Conservation (phyloP, 306 rosid genomes). For the Sicyos baderoa region DNA sequence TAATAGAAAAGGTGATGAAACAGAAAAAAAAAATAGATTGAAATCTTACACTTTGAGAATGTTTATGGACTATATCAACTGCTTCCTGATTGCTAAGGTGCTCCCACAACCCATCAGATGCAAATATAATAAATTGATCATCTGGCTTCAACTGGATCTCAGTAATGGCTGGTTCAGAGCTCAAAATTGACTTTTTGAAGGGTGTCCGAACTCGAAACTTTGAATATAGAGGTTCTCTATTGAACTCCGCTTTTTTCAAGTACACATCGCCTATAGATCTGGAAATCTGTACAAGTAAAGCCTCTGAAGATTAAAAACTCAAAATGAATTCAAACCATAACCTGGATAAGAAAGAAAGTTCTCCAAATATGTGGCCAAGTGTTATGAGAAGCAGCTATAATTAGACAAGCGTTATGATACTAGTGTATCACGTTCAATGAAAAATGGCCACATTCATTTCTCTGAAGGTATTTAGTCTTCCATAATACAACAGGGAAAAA, state of each 20-base stretch:
- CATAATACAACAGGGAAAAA: too few relatives aligned
- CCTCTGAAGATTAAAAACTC: conserved; percentile 9
- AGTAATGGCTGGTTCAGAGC: conserved; percentile 65
- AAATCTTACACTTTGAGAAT: conserved; percentile 51
- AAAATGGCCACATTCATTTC: neutral
- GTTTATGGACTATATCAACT: conserved; percentile 79
- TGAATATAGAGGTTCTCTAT: conserved; percentile 66
- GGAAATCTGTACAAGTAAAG: conserved; percentile 49
- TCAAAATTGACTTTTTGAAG: conserved; percentile 57
- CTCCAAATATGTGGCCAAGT: neutral
- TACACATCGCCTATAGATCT: conserved; percentile 86
- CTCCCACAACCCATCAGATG: conserved; percentile 97
- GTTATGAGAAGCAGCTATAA: neutral
- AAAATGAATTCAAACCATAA: conserved; percentile 11
- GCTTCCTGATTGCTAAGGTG: conserved; percentile 91
- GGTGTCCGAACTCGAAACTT: conserved; percentile 79
- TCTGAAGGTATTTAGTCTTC: neutral
- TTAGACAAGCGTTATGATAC: too few relatives aligned
- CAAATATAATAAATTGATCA: conserved; percentile 76
- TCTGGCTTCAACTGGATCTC: conserved; percentile 58
- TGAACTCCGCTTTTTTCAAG: conserved; percentile 79
- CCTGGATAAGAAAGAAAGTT: neutral
- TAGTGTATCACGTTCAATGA: neutral
- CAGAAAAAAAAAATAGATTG: neutral
- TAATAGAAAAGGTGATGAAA: conserved; percentile 9